These are phyloP conservation scores for Ophiosphaerella korrae DNA, from an alignment of 2,329 filamentous ascomycete genomes.

Conservation along the genomic window DNA sequence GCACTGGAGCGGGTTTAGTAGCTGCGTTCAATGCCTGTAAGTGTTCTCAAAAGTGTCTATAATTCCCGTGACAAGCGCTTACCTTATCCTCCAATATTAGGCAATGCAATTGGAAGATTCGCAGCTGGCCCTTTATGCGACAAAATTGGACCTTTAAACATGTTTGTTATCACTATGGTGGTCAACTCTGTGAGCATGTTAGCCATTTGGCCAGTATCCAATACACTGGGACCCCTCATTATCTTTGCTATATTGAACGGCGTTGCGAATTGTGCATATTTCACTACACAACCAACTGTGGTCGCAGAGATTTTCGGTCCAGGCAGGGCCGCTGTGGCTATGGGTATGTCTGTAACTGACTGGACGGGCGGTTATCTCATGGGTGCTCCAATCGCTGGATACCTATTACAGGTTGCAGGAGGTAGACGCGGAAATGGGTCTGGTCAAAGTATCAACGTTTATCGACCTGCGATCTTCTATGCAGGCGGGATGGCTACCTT, in stretches of 20 bases:
- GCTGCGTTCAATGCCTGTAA: constrained; percentile 33
- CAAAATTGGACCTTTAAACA: constrained; percentile 40
- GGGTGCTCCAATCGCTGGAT: constrained; percentile 35
- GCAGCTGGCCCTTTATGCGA: constrained; percentile 34
- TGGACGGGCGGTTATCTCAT: constrained; percentile 36
- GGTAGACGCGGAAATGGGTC: constrained; percentile 14
- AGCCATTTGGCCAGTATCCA: constrained; percentile 38
- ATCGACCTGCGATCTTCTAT: constrained; percentile 39
- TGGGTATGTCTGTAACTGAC: constrained; percentile 35
- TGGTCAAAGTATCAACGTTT: constrained; percentile 23
- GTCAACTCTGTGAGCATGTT: constrained; percentile 36
- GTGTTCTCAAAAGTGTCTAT: not conserved
- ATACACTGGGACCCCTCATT: constrained; percentile 29
- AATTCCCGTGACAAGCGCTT: too few relatives aligned
- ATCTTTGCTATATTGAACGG: constrained; percentile 37
- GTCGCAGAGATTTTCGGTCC: constrained; percentile 36
- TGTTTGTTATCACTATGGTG: constrained; percentile 32
- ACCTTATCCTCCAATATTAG: not conserved
- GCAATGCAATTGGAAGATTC: constrained; percentile 35
- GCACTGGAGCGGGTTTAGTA: constrained; percentile 34
- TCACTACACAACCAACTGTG: constrained; percentile 36
- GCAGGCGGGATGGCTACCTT: constrained; percentile 31
- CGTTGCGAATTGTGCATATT: constrained; percentile 36
- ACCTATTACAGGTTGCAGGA: constrained; percentile 31
- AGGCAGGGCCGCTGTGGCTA: constrained; percentile 31